A percentile compares a stretch with the other conserved stretches of the same genome.
These are phyloP conservation scores for Catenaria anguillulae DNA, from an alignment of 371 early-diverging fungal genomes.

Conservation along the genomic window DNA sequence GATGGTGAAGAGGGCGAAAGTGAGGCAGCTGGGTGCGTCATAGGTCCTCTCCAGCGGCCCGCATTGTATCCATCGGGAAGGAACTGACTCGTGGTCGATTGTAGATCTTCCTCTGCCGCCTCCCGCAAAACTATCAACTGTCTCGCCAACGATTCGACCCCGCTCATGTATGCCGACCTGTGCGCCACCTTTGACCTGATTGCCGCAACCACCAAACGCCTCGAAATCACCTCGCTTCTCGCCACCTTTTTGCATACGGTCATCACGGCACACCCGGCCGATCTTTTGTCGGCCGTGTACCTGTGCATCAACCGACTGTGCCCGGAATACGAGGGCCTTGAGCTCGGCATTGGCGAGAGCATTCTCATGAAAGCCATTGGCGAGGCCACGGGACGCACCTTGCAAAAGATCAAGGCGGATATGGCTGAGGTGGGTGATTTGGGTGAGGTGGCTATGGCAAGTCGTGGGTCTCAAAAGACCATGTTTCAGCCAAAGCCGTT, in stretches of 20 bases:
- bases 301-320: slow-evolving; percentile 84
- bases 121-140: too few relatives aligned
- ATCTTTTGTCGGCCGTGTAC: slow-evolving; percentile 63
- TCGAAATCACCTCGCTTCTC: slow-evolving; percentile 65
- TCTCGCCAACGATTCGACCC: too few relatives aligned
- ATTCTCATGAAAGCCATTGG: slow-evolving; percentile 89
- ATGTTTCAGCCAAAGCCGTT: slow-evolving; percentile 65
- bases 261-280: slow-evolving; percentile 50
- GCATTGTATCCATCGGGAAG: too few relatives aligned
- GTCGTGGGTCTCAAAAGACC: slow-evolving; percentile 57
- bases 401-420: slow-evolving; percentile 61
- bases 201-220: slow-evolving; percentile 60
- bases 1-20: too few relatives aligned
- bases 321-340: slow-evolving; percentile 90
- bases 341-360: slow-evolving; percentile 92
- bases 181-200: slow-evolving; percentile 76
- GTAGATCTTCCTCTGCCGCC: too few relatives aligned
- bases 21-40: too few relatives aligned
- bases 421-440: slow-evolving; percentile 73
- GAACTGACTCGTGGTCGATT: too few relatives aligned
- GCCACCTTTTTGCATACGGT: slow-evolving; percentile 60
- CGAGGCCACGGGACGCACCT: slow-evolving; percentile 62
- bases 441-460: slow-evolving; percentile 76
- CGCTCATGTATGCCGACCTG: slow-evolving; percentile 44
- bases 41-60: too few relatives aligned